Evolutionary conservation across 345 rosid genomes (phyloP), one percentile per base, ranked within the genome.

Genomic region (Citrus sp.): DNA sequence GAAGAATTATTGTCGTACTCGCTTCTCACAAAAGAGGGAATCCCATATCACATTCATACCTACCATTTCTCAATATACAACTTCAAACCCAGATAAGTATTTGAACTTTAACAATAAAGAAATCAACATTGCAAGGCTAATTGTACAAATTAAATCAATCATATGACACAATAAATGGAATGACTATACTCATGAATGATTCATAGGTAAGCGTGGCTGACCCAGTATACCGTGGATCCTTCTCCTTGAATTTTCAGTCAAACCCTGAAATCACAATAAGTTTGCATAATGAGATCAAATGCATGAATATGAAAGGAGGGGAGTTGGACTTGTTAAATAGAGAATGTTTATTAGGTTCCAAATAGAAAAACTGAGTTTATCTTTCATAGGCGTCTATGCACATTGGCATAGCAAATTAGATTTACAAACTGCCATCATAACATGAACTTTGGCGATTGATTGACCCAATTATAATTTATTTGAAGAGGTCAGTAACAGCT

Each of bases 231-330:
- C 77, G 72, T 0, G 65, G 18, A 75, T 93, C 96, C 75, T 87
- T 90, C 87, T 87, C 93, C 85, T 88, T 90, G 81, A 93, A 93
- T 81, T 86, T 38, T 91, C 94, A 0, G 91, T 91, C 81, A 90
- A 77, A 9, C 93, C 92, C 95, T 93, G 89, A 81, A 80, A 77
- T 65, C 68, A 75, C 3, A 10, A 75, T 6, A 10, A 40, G 14
- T 4, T 42, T 14, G 54, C 28, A 67, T 22, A 12, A 9, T 38
- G 2, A 64, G 28, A 66, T 70, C 46, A 77, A 12, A 73, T 38
- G 13, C 5, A 65, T 28, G 14, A 66, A 25, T 42, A 35, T 9
- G 9, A 49, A 42, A 32, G 3, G 2, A 24, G 24, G 3, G 21
- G 21, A 30, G 67, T 0, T 32, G 5, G 6, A 65, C 22, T 54